Base-by-base conservation (phyloP, 495 filamentous ascomycete genomes). In the Trichoderma parareesei region DNA sequence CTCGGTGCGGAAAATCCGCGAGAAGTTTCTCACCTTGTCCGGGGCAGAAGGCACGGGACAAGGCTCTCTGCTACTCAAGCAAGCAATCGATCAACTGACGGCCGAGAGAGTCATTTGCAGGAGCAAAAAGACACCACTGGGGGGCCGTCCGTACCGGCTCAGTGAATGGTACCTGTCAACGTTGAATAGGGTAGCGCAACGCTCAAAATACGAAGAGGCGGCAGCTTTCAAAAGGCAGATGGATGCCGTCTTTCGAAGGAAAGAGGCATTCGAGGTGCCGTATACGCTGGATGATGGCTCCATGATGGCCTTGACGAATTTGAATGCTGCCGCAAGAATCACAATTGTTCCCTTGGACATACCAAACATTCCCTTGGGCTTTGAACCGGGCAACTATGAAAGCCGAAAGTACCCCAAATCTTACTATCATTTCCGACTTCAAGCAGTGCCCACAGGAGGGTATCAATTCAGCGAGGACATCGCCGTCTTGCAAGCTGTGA, bases 341-440 rank as follows among this genome's bases (percentile, higher is more conserved):
- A 77, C 71, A n/a, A 63, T 90, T 9, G 70, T 79, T 5, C 79
- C 85, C 0, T 72, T 78, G 4, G 80, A 88, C 63, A 78, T 86
- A 3, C 88, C 88, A 0, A 75, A 83, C 60, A 84, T 89, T 65
- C 85, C 86, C 64, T 90, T 87, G 74, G 92, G 92, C 37, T 83
- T 92, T 38, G 85, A 90, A 59, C 86, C 85, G 4, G 82, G 85
- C 43, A 80, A 76, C 64, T 95, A 96, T 71, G 80, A 88, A 64
- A 88, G 87, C 1, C 76, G 86, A 20, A 80, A 84, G 61, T 89
- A 92, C 71, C 85, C 91, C 60, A 90, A 87, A 66, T 74, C 71
- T 44, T 79, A 78, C 46, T 79, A 81, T 13, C 77, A 82, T 67
- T 94, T 92, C 72, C 71, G 81, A 4, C 72, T 93, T 35, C 81